Evolutionary conservation across 1,284 basidiomycete species (phyloP).

Genomic region (Earliella scabrosa): DNA sequence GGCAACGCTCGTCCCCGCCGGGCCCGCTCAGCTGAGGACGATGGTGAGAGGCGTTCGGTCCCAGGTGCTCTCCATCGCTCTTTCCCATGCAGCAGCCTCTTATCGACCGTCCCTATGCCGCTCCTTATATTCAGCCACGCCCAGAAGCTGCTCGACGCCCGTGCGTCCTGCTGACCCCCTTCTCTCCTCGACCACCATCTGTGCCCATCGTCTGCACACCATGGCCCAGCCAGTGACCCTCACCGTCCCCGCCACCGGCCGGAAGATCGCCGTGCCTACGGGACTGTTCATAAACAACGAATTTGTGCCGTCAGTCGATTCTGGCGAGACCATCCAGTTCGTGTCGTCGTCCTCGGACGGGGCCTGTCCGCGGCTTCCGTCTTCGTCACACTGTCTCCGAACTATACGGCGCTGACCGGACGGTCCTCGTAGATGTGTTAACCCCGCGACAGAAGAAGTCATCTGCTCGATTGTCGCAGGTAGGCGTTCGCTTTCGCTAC

Average conservation of each 20-base stretch:
- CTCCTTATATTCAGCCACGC: not conserved
- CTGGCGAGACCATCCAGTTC: conserved; percentile 61
- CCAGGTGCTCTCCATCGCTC: conserved; percentile 11
- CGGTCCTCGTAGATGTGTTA: conserved; percentile 52
- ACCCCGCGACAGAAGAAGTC: conserved; percentile 76
- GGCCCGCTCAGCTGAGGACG: too few relatives aligned
- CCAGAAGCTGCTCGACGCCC: not conserved
- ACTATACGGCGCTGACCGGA: too few relatives aligned
- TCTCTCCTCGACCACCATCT: conserved; percentile 11
- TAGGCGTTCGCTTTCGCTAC: conserved; percentile 32
- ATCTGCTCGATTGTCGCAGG: conserved; percentile 74
- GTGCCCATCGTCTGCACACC: conserved; percentile 14
- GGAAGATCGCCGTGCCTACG: conserved; percentile 68
- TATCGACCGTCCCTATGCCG: conserved; percentile 12
- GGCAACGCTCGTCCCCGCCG: too few relatives aligned
- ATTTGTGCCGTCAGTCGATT: conserved; percentile 74
- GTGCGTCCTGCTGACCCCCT: not conserved
- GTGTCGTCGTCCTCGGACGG: conserved; percentile 25
- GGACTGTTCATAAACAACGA: conserved; percentile 93
- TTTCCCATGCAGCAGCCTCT: conserved; percentile 16
- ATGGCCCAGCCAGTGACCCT: conserved; percentile 32
- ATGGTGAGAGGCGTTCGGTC: conserved; percentile 12
- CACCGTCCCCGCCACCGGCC: conserved; percentile 40
- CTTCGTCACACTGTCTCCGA: too few relatives aligned
- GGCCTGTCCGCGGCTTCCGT: not conserved